Evolutionary conservation across 129 eudicot species (phyloP).

Genomic region (Sambucus nigra): DNA sequence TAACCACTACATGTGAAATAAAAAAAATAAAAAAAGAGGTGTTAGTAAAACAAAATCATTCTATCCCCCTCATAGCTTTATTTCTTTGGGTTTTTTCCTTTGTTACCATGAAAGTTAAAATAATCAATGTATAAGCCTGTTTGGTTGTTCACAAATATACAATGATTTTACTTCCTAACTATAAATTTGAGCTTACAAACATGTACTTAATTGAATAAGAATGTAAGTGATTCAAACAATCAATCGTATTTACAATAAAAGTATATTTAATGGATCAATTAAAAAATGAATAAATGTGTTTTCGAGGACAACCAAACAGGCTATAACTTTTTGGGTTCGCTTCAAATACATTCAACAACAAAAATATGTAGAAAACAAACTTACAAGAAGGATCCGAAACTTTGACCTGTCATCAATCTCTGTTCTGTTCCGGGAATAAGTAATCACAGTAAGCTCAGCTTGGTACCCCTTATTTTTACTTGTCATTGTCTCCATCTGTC

Average conservation of each 20-base stretch:
- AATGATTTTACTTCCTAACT: no score
- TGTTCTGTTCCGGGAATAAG: constrained; percentile 59
- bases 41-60: neutral
- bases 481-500: constrained; percentile 65
- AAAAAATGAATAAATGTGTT: no score
- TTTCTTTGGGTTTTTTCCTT: constrained; percentile 11
- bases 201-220: no score
- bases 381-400: constrained; percentile 85
- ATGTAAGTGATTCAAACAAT: no score
- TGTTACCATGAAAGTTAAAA: constrained; percentile 5
- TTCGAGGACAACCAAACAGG: no score
- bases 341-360: constrained; percentile 15
- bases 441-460: constrained; percentile 71
- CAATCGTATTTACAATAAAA: no score
- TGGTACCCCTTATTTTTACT: constrained; percentile 64
- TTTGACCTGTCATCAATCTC: constrained; percentile 65
- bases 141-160: no score
- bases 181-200: no score
- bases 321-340: constrained; percentile 7
- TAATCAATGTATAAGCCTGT: no score
- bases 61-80: constrained; percentile 5
- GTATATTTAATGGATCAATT: no score
- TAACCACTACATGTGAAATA: constrained; percentile 32
- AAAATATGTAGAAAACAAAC: constrained; percentile 18
- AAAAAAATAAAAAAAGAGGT: neutral